Percentiles rank a stretch among this genome's conserved stretches.
These are phyloP conservation scores for Talaromyces nanjingensis DNA, from an alignment of 495 filamentous ascomycete genomes.

Conservation along the genomic window DNA sequence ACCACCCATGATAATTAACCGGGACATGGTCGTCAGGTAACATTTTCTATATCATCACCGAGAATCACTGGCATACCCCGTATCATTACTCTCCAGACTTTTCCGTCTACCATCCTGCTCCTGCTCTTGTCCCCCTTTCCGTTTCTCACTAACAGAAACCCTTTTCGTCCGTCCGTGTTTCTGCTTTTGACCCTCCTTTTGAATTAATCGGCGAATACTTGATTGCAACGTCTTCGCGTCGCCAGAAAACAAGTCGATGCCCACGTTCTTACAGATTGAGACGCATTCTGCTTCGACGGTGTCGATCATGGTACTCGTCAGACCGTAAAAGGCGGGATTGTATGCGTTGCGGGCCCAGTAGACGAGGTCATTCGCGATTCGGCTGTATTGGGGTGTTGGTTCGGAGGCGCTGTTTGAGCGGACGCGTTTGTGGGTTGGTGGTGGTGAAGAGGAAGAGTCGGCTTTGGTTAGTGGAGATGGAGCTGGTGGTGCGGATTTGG, in stretches of 20 bases:
- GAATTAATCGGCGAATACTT: not conserved
- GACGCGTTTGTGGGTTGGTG: constrained; percentile 9
- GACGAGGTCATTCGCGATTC: constrained; percentile 36
- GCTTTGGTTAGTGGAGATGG: constrained; percentile 9
- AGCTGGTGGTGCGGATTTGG: not conserved
- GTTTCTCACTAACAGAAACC: not conserved
- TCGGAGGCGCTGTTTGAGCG: constrained; percentile 6
- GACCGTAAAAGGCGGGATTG: constrained; percentile 40
- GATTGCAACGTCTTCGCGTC: not conserved
- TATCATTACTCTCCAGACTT: constrained; percentile 6
- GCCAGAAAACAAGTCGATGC: constrained; percentile 22
- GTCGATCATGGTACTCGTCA: constrained; percentile 30
- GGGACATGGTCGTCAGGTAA: too few relatives aligned
- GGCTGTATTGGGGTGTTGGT: constrained; percentile 22
- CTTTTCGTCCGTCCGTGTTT: not conserved
- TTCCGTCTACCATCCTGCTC: not conserved
- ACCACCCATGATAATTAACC: not conserved
- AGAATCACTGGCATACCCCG: constrained; percentile 6
- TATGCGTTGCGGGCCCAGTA: constrained; percentile 44
- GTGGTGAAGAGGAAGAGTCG: constrained; percentile 23
- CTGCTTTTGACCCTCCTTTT: constrained; percentile 5
- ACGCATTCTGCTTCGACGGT: constrained; percentile 37
- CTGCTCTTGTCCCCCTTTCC: not conserved
- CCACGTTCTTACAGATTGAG: constrained; percentile 28
- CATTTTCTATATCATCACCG: not conserved